phyloP scores from a whole-genome alignment of 2,329 filamentous ascomycete genomes.

The Calonectria multiphialidica region DNA sequence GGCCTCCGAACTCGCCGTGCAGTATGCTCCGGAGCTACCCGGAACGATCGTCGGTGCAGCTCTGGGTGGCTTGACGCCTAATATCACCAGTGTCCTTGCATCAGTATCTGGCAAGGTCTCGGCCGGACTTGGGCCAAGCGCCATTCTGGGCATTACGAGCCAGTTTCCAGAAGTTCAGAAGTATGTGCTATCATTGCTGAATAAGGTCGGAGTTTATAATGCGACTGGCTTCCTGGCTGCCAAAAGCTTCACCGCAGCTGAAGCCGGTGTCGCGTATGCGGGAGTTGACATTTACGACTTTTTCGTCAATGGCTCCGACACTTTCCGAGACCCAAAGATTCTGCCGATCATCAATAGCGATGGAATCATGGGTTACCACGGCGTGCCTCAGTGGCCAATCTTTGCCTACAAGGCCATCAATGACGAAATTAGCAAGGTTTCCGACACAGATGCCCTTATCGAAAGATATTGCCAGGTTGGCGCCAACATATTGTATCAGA shows the following conservation, averaged over 20 bases:
- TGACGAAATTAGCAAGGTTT: slow-evolving; percentile 35
- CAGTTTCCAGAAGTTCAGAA: slow-evolving; percentile 36
- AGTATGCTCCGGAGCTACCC: slow-evolving; percentile 64
- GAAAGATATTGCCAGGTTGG: slow-evolving; percentile 34
- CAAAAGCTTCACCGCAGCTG: not conserved
- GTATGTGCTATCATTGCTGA: slow-evolving; percentile 34
- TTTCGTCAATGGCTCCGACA: slow-evolving; percentile 19
- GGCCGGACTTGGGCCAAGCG: slow-evolving; percentile 35
- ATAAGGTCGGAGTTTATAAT: slow-evolving; percentile 30
- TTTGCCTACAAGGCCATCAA: slow-evolving; percentile 37
- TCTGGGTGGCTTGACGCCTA: slow-evolving; percentile 60
- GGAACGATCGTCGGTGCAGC: slow-evolving; percentile 59
- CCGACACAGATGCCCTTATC: slow-evolving; percentile 33
- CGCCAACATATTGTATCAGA: slow-evolving; percentile 39
- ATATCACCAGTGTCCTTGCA: slow-evolving; percentile 51
- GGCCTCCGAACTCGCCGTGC: slow-evolving; percentile 63
- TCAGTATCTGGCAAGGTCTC: slow-evolving; percentile 44
- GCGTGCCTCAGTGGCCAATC: slow-evolving; percentile 36
- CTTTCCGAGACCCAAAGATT: slow-evolving; percentile 28
- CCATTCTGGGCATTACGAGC: slow-evolving; percentile 36
- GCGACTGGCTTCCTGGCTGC: slow-evolving; percentile 39
- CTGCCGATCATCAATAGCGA: slow-evolving; percentile 27
- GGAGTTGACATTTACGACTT: slow-evolving; percentile 32
- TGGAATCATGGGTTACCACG: slow-evolving; percentile 42
- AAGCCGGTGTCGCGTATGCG: slow-evolving; percentile 26